Evolutionary conservation across 164 flowering plant genomes (phyloP).

Genomic region (Pachysandra terminalis): DNA sequence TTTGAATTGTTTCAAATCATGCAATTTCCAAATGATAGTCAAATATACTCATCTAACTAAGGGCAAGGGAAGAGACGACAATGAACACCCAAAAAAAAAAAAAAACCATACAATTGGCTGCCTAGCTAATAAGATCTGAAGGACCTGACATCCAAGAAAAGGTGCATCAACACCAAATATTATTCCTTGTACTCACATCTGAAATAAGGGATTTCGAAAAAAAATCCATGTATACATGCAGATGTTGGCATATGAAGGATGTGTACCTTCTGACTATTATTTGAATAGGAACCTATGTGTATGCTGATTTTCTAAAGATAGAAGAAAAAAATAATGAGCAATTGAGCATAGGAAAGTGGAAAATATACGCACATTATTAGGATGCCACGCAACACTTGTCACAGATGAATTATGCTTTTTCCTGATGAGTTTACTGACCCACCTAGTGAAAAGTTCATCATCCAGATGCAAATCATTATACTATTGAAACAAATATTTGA

Average conservation of each 20-base stretch:
- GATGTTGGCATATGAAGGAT: not conserved
- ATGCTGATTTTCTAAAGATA: not conserved
- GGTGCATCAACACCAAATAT: too few relatives aligned
- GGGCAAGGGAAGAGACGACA: too few relatives aligned
- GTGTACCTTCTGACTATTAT: not conserved
- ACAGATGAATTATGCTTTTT: slow-evolving; percentile 93
- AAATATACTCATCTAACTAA: too few relatives aligned
- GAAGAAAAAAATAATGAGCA: not conserved
- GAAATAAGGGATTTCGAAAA: too few relatives aligned
- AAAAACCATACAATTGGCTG: too few relatives aligned
- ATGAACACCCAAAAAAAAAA: too few relatives aligned
- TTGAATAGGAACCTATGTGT: not conserved
- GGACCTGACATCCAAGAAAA: too few relatives aligned
- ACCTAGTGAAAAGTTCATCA: slow-evolving; percentile 48
- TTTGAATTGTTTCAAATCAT: too few relatives aligned
- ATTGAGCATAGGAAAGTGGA: slow-evolving; percentile 1
- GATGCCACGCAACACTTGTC: slow-evolving; percentile 99
- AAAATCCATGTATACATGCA: not conserved
- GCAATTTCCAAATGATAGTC: too few relatives aligned
- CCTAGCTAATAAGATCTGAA: too few relatives aligned
- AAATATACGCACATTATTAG: slow-evolving; percentile 69
- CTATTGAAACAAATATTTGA: not conserved
- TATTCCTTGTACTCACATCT: too few relatives aligned
- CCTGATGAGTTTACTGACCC: slow-evolving; percentile 97
- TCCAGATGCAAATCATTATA: slow-evolving; percentile 6